These are phyloP conservation scores for Tolypocladium cylindrosporum DNA, from an alignment of 2,329 filamentous ascomycete genomes.

Conservation along the genomic window DNA sequence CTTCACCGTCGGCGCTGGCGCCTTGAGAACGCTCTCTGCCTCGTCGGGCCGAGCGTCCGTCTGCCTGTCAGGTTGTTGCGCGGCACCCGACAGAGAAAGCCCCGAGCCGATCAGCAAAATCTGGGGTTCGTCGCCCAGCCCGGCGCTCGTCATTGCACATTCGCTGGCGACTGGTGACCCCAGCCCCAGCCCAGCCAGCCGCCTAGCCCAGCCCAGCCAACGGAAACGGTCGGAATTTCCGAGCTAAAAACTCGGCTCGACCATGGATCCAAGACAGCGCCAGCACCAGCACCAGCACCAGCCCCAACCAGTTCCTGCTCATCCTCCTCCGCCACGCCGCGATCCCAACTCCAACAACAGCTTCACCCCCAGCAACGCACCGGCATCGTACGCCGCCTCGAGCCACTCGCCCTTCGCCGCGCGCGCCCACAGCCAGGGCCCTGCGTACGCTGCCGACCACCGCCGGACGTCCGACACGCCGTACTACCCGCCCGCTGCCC, in stretches of 20 bases:
- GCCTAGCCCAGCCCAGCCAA: neutral
- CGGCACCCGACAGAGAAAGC: neutral
- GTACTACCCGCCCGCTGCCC: conserved; percentile 25
- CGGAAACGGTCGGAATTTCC: conserved; percentile 14
- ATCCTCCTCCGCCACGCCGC: neutral
- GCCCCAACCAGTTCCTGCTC: neutral
- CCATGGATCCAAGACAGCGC: conserved; percentile 19
- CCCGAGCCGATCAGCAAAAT: neutral
- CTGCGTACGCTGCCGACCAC: conserved; percentile 20
- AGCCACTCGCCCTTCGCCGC: conserved; percentile 1
- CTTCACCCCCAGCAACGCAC: neutral
- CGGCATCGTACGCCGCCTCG: neutral
- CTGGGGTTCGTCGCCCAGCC: neutral
- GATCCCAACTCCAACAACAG: neutral
- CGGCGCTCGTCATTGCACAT: neutral
- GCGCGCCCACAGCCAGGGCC: conserved; percentile 1
- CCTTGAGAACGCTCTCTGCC: neutral
- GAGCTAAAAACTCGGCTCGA: conserved; percentile 25
- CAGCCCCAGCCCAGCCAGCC: neutral
- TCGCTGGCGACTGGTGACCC: neutral
- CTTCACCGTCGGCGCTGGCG: neutral
- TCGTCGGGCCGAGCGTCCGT: neutral
- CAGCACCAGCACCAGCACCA: conserved; percentile 6
- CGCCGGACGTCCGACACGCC: conserved; percentile 33
- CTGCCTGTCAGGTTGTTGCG: neutral